phyloP scores from a whole-genome alignment of 1,284 basidiomycete genomes.

The Thecaphora thlaspeos region DNA sequence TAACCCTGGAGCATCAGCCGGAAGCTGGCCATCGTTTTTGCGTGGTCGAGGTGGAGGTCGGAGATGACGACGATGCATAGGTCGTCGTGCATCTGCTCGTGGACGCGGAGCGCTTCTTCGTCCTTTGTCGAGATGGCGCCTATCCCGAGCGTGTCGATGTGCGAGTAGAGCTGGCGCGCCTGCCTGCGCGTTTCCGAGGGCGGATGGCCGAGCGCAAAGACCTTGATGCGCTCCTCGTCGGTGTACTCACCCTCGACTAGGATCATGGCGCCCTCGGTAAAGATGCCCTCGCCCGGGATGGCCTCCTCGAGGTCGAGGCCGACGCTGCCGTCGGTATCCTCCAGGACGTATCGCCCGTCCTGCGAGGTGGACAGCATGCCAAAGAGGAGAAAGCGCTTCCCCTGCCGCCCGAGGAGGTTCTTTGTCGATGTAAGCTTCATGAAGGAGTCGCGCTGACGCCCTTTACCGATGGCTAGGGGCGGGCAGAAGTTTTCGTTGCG shows the following conservation, averaged over 20 bases:
- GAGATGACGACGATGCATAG: constrained; percentile 86
- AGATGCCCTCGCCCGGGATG: constrained; percentile 84
- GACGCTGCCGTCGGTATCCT: constrained; percentile 89
- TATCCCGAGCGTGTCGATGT: constrained; percentile 72
- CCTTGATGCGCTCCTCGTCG: constrained; percentile 79
- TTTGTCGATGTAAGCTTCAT: constrained; percentile 84
- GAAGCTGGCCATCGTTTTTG: constrained; percentile 75
- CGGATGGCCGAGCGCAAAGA: constrained; percentile 93
- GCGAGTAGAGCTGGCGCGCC: constrained; percentile 27
- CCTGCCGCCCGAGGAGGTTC: constrained; percentile 86
- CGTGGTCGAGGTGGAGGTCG: constrained; percentile 90
- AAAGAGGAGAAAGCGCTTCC: constrained; percentile 85
- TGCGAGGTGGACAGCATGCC: constrained; percentile 88
- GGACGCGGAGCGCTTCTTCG: constrained; percentile 67
- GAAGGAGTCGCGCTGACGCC: constrained; percentile 22
- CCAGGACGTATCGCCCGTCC: constrained; percentile 84
- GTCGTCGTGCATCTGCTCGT: constrained; percentile 56
- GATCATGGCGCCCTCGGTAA: constrained; percentile 93
- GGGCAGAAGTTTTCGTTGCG: constrained; percentile 56
- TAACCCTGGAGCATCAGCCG: constrained; percentile 86
- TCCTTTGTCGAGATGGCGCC: constrained; percentile 88
- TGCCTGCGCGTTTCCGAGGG: constrained; percentile 61
- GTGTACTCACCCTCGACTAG: constrained; percentile 96
- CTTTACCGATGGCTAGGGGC: constrained; percentile 33
- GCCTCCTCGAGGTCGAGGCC: constrained; percentile 84